Conservation (phyloP, 2,329 filamentous ascomycete genomes). For the Aspergillus ustus region DNA sequence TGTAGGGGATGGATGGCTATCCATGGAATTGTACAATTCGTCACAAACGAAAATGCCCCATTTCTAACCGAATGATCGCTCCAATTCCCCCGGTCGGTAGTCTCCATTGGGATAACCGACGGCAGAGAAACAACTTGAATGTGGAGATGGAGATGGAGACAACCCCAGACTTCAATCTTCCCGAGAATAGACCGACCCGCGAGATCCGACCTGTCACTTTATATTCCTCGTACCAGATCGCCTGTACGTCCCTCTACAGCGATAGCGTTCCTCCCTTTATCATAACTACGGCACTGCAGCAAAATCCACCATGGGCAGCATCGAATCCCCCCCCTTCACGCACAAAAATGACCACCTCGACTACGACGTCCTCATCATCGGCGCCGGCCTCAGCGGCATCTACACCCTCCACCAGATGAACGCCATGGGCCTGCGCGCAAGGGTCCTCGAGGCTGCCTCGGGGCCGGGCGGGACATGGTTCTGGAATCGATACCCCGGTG, state of each 20-base stretch:
- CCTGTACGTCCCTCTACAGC: too few species aligned
- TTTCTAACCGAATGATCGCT: neutral
- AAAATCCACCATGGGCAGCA: slow-evolving; percentile 24
- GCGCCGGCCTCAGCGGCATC: slow-evolving; percentile 42
- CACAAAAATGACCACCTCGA: slow-evolving; percentile 26
- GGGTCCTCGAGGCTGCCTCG: slow-evolving; percentile 59
- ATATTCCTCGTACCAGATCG: neutral
- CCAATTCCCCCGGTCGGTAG: neutral
- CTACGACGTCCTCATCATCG: slow-evolving; percentile 34
- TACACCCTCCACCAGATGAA: slow-evolving; percentile 59
- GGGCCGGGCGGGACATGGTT: slow-evolving; percentile 60
- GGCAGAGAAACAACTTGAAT: neutral
- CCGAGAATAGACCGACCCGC: neutral
- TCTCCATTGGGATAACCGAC: slow-evolving; percentile 11
- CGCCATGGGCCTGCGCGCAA: slow-evolving; percentile 53
- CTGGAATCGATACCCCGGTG: slow-evolving; percentile 62
- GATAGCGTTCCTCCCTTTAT: too few species aligned
- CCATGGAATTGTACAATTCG: too few species aligned
- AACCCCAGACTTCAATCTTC: neutral
- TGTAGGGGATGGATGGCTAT: neutral
- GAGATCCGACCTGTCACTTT: slow-evolving; percentile 1
- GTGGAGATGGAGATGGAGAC: neutral
- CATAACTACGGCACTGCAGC: too few species aligned
- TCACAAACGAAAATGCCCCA: too few species aligned
- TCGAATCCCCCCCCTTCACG: slow-evolving; percentile 15